Percentiles rank a stretch among this genome's conserved stretches.
These are phyloP conservation scores for Magnolia sinica DNA, from an alignment of 164 flowering plant species.

Conservation along the genomic window DNA sequence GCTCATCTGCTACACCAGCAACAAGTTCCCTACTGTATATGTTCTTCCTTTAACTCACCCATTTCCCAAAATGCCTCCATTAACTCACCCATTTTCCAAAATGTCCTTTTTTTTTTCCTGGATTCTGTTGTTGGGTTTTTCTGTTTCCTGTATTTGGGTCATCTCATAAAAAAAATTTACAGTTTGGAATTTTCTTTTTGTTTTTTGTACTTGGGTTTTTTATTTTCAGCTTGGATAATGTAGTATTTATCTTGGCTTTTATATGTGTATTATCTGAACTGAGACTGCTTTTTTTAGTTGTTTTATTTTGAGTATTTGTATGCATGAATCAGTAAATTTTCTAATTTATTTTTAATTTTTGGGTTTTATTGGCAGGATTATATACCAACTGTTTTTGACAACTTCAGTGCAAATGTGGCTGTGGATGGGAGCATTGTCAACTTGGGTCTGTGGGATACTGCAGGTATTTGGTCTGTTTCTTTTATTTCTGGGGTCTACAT, in stretches of 20 bases:
- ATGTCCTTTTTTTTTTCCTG: neutral
- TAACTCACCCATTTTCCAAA: constrained; percentile 1
- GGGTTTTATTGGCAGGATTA: constrained; percentile 62
- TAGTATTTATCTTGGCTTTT: neutral
- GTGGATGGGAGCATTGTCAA: constrained; percentile 97
- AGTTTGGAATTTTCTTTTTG: neutral
- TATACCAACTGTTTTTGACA: constrained; percentile 93
- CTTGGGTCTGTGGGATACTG: constrained; percentile 98
- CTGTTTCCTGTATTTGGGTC: neutral
- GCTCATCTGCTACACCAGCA: constrained; percentile 97
- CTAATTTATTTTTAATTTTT: neutral
- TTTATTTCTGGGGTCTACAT: neutral
- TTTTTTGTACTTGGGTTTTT: neutral
- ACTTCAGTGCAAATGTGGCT: constrained; percentile 95
- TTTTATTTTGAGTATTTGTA: neutral
- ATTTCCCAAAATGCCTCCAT: constrained; percentile 2
- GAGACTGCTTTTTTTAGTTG: neutral
- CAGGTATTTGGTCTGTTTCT: constrained; percentile 48
- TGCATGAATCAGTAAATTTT: neutral
- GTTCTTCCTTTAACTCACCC: neutral
- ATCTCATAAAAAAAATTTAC: neutral
- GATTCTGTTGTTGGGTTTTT: neutral
- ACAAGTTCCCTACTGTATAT: constrained; percentile 94
- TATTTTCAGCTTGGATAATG: neutral
- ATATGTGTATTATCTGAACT: too few relatives aligned